Evolutionary conservation across 2,329 filamentous ascomycete genomes (phyloP), one percentile per base, ranked within the genome.

Genomic region (Delphinella strobiligena): DNA sequence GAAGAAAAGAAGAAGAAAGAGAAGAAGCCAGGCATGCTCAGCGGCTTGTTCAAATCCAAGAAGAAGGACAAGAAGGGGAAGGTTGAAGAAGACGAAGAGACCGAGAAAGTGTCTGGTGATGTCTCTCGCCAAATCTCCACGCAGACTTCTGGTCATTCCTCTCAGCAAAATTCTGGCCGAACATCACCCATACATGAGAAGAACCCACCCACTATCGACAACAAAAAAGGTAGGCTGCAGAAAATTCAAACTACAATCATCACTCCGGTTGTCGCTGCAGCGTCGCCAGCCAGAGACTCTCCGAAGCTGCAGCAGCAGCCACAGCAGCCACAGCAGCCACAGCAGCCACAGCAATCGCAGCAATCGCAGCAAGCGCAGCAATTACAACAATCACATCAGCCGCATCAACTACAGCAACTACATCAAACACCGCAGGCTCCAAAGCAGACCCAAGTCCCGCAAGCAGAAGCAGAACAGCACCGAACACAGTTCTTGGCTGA

Each of bases 1-100:
- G 82, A 89, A 36, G 80, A 84, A 49, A 82, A 82, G 61, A 84
- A 78, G 56, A 80, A 76, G 58, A 87, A 72, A 49, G 68, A 72
- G 45, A 81, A 80, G 63, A 81, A 85, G 55, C 66, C 73, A 4
- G 76, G 78, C 36, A 82, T 82, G 74, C 72, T 85, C 34, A 80
- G 78, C 51, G 79, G 78, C 4, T 61, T 80, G 5, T 80, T 80
- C 62, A 79, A 79, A 51, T 67, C 74, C 60, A 79, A 78, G 50
- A 67, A 75, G 43, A 79, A 78, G 51, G 75, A 78, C 43, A 78
- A 75, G 59, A 76, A 74, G 49, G 73, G 34, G 4, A 30, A 31
- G 9, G 32, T 38, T 5, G 31, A 45, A 16, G 46, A 44, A 33
- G 43, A 46, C 32, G 36, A 34, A 16, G 49, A 40, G 16, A 52